Evolutionary conservation across 129 eudicot genomes (phyloP).

Genomic region (Centrapalus pauciflorus): DNA sequence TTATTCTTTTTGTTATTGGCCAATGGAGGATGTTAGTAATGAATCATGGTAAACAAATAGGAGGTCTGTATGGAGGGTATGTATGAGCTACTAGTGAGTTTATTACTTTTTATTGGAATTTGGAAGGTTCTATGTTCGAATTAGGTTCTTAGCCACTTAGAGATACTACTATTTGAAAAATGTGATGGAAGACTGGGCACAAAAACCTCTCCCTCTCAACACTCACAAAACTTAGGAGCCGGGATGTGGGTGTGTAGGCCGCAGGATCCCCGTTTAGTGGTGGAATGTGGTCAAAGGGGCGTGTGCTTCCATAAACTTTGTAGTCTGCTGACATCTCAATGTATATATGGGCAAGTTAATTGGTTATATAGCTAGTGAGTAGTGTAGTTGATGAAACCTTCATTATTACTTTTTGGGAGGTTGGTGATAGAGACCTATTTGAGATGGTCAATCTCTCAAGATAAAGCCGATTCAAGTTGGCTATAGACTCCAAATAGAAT

Average conservation of each 20-base stretch:
- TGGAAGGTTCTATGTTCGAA: not conserved
- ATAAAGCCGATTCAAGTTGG: too few species aligned
- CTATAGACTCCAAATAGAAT: too few species aligned
- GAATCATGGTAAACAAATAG: not conserved
- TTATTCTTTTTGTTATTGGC: not conserved
- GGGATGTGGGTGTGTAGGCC: too few species aligned
- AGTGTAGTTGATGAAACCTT: not conserved
- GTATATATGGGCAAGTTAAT: not conserved
- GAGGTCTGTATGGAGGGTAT: not conserved
- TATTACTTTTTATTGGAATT: not conserved
- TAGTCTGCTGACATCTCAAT: not conserved
- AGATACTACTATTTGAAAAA: not conserved
- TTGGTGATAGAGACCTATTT: too few species aligned
- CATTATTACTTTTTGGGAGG: not conserved
- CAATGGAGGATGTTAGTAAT: not conserved
- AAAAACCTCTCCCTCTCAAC: not conserved
- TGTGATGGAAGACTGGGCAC: not conserved
- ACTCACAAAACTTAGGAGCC: not conserved
- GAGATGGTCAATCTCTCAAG: too few species aligned
- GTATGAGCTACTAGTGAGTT: not conserved
- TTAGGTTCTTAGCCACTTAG: not conserved
- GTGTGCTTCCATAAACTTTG: conserved; percentile 4
- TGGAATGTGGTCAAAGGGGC: not conserved
- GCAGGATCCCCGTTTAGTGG: not conserved
- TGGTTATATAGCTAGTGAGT: not conserved